Evolutionary conservation across 305 asterid genomes (phyloP), one percentile per base, ranked within the genome.

Genomic region (Galium porrigens): DNA sequence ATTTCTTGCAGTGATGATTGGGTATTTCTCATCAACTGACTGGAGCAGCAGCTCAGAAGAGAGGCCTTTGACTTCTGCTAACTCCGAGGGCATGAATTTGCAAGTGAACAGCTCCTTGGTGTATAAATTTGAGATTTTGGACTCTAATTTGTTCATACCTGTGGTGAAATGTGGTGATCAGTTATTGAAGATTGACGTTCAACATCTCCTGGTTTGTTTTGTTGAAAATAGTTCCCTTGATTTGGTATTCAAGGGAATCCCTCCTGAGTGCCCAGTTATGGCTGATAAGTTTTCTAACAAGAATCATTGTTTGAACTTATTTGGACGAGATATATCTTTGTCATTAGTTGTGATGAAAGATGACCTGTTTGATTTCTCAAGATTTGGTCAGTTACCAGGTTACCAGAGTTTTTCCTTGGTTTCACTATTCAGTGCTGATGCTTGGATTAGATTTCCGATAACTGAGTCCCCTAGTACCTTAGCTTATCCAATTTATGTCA

Each of bases 401-500:
- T 73, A 73, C 69, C 71, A 57, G 67, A 76, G 66, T 64, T 66
- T 76, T 48, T 53, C 76, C 72, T 82, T 92, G 74, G 74, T 92
- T 77, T 70, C 82, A 10, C 82, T 82, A 10, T 74, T 92, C 36
- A 83, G 78, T 76, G 88, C 86, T 65, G 95, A 92, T 83, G 78
- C 83, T 48, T 92, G 97, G 97, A 77, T 89, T 81, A 84, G 88
- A 78, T 79, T 89, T 55, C 97, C 99, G 59, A 42, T 39, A 55
- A 66, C 66, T 71, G 86, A 79, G 72, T 58, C 70, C 52, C 63
- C 77, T 56, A 73, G 69, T 70, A 65, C 58, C n/a, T 63, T 67
- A 63, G 62, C 80, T 62, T 66, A 62, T 78, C 87, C 97, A 58
- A 77, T 63, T 65, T 82, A 83, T 78, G 69, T 89, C 71, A 89